Evolutionary conservation across 305 asterid genomes (phyloP).

Genomic region (Rubia tinctorum): DNA sequence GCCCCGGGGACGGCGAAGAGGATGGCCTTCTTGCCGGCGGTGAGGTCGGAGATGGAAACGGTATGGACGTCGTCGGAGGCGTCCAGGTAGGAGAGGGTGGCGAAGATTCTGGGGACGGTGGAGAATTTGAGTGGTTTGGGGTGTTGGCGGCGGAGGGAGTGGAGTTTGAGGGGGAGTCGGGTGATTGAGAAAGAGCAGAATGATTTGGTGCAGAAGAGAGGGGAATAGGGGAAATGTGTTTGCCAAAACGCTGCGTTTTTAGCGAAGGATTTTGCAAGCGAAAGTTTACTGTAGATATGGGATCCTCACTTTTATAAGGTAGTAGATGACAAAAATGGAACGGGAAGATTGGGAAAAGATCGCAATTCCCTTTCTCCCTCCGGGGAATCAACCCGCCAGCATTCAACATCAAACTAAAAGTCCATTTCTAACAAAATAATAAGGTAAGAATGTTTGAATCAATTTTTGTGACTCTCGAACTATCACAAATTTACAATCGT

Average conservation of each 20-base stretch:
- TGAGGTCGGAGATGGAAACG: constrained; percentile 63
- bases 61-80: constrained; percentile 78
- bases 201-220: constrained; percentile 41
- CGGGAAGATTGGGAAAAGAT: background rate
- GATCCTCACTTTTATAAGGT: too few relatives aligned
- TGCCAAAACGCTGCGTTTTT: too few relatives aligned
- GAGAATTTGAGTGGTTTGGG: constrained; percentile 38
- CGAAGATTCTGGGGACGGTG: constrained; percentile 58
- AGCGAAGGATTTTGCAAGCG: too few relatives aligned
- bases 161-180: constrained; percentile 27
- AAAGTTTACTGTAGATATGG: too few relatives aligned
- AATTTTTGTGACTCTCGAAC: too few relatives aligned
- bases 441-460: too few relatives aligned
- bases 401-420: background rate
- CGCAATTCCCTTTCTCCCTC: background rate
- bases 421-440: background rate
- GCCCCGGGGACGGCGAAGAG: constrained; percentile 97
- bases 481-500: too few relatives aligned
- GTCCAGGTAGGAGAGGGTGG: constrained; percentile 77
- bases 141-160: constrained; percentile 23
- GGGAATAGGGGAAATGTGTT: too few relatives aligned
- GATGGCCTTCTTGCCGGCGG: constrained; percentile 65
- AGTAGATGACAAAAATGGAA: constrained; percentile 6
- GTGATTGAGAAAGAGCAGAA: constrained; percentile 30
- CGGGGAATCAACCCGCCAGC: background rate